Evolutionary conservation across 148 eudicot genomes (phyloP).

Genomic region (Diospyros kaki): DNA sequence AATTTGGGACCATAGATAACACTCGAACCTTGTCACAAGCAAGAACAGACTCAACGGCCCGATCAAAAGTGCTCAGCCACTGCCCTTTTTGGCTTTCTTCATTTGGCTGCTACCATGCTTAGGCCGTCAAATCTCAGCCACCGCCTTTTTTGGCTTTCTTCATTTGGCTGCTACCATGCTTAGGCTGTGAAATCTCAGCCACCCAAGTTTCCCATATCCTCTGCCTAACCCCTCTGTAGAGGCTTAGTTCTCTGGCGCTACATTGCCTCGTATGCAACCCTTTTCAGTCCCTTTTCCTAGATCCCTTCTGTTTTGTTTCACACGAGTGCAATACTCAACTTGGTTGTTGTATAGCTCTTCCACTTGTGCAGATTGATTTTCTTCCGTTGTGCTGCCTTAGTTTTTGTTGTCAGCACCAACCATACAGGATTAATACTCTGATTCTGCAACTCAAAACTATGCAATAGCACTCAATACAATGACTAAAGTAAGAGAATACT

Average conservation of each 20-base stretch:
- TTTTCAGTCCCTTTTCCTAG: conserved; percentile 78
- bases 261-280: conserved; percentile 89
- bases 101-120: not conserved
- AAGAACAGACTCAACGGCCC: conserved; percentile 14
- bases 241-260: conserved; percentile 62
- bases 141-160: conserved; percentile 62
- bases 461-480: too few species aligned
- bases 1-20: conserved; percentile 5
- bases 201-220: conserved; percentile 93
- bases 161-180: not conserved
- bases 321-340: not conserved
- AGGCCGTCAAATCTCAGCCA: conserved; percentile 75
- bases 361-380: too few species aligned
- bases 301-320: conserved; percentile 33
- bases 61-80: conserved; percentile 59
- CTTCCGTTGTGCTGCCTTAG: too few species aligned
- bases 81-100: conserved; percentile 46
- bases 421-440: too few species aligned
- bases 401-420: too few species aligned
- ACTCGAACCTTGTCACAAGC: conserved; percentile 17
- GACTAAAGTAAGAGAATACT: too few species aligned
- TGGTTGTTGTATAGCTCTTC: too few species aligned
- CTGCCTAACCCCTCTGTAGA: conserved; percentile 82
- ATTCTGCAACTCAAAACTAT: too few species aligned
- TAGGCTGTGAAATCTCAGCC: conserved; percentile 70